These are phyloP conservation scores for Apiospora koreana DNA, from an alignment of 2,329 filamentous ascomycete species.

Conservation along the genomic window DNA sequence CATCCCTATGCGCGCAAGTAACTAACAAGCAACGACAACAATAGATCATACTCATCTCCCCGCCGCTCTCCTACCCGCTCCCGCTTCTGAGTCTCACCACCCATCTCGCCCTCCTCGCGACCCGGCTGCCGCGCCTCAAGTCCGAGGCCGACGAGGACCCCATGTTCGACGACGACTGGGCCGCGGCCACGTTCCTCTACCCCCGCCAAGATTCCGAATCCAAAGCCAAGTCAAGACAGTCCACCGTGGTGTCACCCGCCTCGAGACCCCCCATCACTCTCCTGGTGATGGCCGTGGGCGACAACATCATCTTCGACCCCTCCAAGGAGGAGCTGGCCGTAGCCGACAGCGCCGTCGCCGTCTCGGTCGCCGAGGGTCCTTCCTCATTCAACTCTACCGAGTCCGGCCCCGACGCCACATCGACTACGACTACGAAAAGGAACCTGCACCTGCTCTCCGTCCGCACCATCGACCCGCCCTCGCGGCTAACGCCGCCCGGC, in stretches of 20 bases:
- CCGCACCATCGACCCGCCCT: constrained; percentile 74
- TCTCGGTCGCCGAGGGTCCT: constrained; percentile 66
- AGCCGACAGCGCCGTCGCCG: constrained; percentile 83
- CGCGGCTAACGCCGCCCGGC: constrained; percentile 70
- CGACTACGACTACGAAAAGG: constrained; percentile 24
- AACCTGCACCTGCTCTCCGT: constrained; percentile 66
- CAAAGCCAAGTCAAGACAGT: constrained; percentile 19
- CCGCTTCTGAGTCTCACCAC: constrained; percentile 87
- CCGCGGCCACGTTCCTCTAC: constrained; percentile 77
- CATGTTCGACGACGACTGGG: constrained; percentile 98
- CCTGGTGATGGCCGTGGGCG: constrained; percentile 81
- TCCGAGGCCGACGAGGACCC: constrained; percentile 94
- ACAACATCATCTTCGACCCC: constrained; percentile 93
- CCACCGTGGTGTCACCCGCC: not conserved
- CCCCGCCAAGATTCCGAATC: constrained; percentile 42
- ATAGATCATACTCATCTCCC: constrained; percentile 90
- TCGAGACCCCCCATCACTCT: constrained; percentile 80
- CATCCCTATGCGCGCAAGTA: not conserved
- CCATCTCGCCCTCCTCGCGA: constrained; percentile 88
- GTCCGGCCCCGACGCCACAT: not conserved
- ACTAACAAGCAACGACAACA: not conserved
- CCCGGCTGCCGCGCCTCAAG: constrained; percentile 79
- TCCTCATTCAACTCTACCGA: not conserved
- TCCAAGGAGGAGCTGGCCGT: constrained; percentile 89
- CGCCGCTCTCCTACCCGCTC: constrained; percentile 87